Evolutionary conservation across 2,329 filamentous ascomycete genomes (phyloP).

Genomic region (Colletotrichum shisoi): DNA sequence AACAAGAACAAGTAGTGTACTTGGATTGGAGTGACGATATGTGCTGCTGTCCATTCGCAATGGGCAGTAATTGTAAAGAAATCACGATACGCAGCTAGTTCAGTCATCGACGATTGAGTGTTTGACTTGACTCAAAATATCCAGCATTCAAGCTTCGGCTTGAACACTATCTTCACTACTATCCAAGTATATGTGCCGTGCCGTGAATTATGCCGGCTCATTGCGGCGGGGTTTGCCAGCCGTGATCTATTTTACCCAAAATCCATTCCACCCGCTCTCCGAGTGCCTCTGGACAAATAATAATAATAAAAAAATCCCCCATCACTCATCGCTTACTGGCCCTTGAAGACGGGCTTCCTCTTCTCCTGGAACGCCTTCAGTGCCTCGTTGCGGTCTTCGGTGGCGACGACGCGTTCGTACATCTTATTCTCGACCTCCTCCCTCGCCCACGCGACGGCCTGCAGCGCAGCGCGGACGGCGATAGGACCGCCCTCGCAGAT

Average conservation of each 20-base stretch:
- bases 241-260: not conserved
- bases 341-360: slow-evolving; percentile 67
- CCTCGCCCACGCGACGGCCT: slow-evolving; percentile 75
- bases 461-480: slow-evolving; percentile 79
- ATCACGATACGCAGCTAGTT: too few relatives aligned
- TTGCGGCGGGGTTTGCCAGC: not conserved
- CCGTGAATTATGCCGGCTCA: not conserved
- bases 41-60: too few relatives aligned
- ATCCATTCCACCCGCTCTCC: not conserved
- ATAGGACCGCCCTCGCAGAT: slow-evolving; percentile 92
- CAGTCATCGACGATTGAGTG: too few relatives aligned
- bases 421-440: slow-evolving; percentile 86
- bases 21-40: not conserved
- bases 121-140: too few relatives aligned
- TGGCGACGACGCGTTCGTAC: slow-evolving; percentile 83
- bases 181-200: not conserved
- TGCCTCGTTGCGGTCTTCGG: slow-evolving; percentile 88
- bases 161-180: not conserved
- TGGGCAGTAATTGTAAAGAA: too few relatives aligned
- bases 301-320: not conserved
- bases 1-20: slow-evolving; percentile 3
- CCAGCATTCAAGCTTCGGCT: too few relatives aligned
- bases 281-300: too few relatives aligned
- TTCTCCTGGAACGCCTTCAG: slow-evolving; percentile 79
- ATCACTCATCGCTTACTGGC: slow-evolving; percentile 48